A percentile compares a stretch with the other conserved stretches of the same genome.
These are phyloP conservation scores for Globisporangium nunn DNA, from an alignment of 352 stramenopile species.

Conservation along the genomic window DNA sequence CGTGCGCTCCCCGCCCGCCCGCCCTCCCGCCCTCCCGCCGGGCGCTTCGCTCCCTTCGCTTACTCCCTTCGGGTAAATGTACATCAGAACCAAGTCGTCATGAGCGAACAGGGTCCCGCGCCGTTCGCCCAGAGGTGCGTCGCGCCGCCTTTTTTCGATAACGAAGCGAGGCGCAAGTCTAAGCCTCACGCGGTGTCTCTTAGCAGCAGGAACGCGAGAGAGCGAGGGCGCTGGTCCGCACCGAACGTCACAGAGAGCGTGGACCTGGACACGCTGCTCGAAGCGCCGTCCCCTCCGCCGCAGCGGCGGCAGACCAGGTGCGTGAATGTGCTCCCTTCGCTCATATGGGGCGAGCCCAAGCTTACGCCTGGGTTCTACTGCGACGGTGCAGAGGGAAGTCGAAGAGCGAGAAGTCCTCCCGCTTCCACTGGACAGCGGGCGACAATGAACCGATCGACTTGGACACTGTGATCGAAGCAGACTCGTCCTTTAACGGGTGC, in stretches of 20 bases:
- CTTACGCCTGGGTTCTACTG: not conserved
- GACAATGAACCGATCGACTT: conserved; percentile 16
- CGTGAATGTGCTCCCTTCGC: not conserved
- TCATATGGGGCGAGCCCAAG: not conserved
- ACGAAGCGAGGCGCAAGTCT: too few species aligned
- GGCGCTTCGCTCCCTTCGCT: too few species aligned
- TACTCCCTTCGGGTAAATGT: too few species aligned
- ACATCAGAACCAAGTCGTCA: conserved; percentile 49
- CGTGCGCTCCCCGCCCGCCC: not conserved
- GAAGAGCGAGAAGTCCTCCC: conserved; percentile 24
- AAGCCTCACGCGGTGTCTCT: not conserved
- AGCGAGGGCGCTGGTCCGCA: conserved; percentile 62
- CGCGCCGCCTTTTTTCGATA: too few species aligned
- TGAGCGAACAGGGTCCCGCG: conserved; percentile 34
- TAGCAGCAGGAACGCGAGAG: conserved; percentile 12
- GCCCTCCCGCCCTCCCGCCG: too few species aligned
- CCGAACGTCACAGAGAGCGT: conserved; percentile 54
- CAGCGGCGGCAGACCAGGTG: conserved; percentile 44
- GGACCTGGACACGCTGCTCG: conserved; percentile 72
- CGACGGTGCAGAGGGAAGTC: conserved; percentile 16
- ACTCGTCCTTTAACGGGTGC: conserved; percentile 9
- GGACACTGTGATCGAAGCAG: conserved; percentile 19
- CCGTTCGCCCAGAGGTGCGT: not conserved
- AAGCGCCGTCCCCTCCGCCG: conserved; percentile 54
- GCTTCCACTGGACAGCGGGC: conserved; percentile 19